Base-by-base conservation (phyloP, 2,329 filamentous ascomycete species). In the Aulographum hederae region DNA sequence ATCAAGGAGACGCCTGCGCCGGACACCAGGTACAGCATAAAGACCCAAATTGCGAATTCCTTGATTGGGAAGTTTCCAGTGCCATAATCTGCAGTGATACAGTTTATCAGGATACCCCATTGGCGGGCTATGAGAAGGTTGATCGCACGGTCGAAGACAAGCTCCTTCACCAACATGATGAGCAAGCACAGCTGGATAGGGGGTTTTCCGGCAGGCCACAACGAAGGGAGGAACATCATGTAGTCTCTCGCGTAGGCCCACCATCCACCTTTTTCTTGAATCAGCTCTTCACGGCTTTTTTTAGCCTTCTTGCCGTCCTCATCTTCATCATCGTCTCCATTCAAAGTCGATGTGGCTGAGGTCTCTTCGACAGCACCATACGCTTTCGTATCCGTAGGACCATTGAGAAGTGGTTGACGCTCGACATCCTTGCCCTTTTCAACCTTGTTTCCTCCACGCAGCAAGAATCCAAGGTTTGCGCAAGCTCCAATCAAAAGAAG, bases 51-150 rank as follows among this genome's bases (percentile, higher is more conserved):
- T 1, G 52, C 48, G 15, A 74, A 58, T 21, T 65, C 57, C 34
- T 54, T 50, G 63, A 63, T 70, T 3, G 70, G 63, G 34, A 65
- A 54, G 4, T 45, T 39, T 25, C 51, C 51, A 40, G 46, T 58
- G 27, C 58, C 52, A 26, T 63, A 60, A 21, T 45, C 49, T 6
- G 61, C 57, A 18, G 62, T 62, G 15, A 91, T 56, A 37, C 68
- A 68, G 43, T 89, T 71, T 39, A 80, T 74, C 39, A 92, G 73
- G 35, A 79, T 70, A 39, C 81, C 82, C 19, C 86, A 69, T 46
- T 89, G 79, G 14, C 78, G 67, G n/a, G 82, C 82, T 19, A 82
- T 70, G 26, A 91, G 56, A 11, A 92, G 59, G 42, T 84, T 80
- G 31, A 91, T 58, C 4, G 68, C 68, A 39, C 85, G 81, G 34